Base-by-base conservation (phyloP, 768 basidiomycete species). In the Coprinopsis marcescibilis region DNA sequence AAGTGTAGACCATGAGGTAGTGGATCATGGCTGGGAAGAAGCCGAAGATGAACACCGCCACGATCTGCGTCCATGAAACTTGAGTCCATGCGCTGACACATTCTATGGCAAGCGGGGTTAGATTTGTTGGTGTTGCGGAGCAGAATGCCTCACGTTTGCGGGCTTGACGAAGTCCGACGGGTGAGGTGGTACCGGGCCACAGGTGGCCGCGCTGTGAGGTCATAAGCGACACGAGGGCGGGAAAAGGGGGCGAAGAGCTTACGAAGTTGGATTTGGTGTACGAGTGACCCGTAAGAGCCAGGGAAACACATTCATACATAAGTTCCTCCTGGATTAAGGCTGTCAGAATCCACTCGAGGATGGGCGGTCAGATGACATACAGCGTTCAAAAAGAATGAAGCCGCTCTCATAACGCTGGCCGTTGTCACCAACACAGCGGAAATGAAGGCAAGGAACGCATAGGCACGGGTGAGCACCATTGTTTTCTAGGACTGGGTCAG, bases 341-440 rank as follows among this genome's bases (percentile, higher is more conserved):
- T 17, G 21, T 4, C 29, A n/a, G 12, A 10, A 25, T 42, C 4
- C 2, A 41, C 11, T n/a, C 34, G 24, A 30, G 15, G 27, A 15
- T 23, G 20, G 3, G 26, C n/a, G n/a, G n/a, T n/a, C 36, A 25
- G 26, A 40, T n/a, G 10, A 7, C 35, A 4, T 11, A 63, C 71
- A 33, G 47, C 70, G 69, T 19, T 66, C 60, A 25, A 67, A 63
- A 69, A 71, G 48, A 71, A 72, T n/a, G 67, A 55, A 11, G 66
- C 52, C 13, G 66, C 65, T 1, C 57, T 55, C 13, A 70, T 43
- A 43, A 69, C 61, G 10, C 67, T 68, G 12, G 68, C 64, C 4
- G 58, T 56, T 1, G 63, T 66, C 20, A 68, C 62, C 13, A 70
- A 51, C 30, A 67, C 44, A 14, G 67, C 65, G 15, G 68, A 63